phyloP scores from a whole-genome alignment of 2,329 filamentous ascomycete species.

The Thelonectria olida region DNA sequence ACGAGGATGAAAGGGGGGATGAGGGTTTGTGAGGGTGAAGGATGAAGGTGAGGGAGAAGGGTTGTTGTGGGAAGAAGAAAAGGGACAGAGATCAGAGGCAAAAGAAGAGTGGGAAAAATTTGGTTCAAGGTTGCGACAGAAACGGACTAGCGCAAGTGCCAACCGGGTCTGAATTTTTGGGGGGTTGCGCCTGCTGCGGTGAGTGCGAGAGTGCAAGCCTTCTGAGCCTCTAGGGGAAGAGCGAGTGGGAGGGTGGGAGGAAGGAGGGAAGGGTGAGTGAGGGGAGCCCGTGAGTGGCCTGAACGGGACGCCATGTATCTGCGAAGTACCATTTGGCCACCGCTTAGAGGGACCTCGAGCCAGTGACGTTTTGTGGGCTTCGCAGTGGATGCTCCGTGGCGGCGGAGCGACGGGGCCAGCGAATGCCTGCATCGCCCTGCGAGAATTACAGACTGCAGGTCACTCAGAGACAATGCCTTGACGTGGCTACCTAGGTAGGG shows the following conservation, averaged over 20 bases:
- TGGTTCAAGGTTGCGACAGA: constrained; percentile 43
- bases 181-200: constrained; percentile 40
- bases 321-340: constrained; percentile 40
- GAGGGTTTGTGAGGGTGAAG: constrained; percentile 42
- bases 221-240: not conserved
- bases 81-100: constrained; percentile 44
- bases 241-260: constrained; percentile 19
- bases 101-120: constrained; percentile 47
- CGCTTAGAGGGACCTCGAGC: constrained; percentile 21
- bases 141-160: constrained; percentile 43
- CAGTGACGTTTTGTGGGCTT: constrained; percentile 29
- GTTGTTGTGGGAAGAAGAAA: constrained; percentile 47
- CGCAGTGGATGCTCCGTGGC: constrained; percentile 15
- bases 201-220: constrained; percentile 29
- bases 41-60: constrained; percentile 43
- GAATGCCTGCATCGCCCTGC: constrained; percentile 13
- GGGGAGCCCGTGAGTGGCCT: constrained; percentile 41
- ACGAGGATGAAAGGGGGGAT: constrained; percentile 42
- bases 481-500: constrained; percentile 37
- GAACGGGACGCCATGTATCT: constrained; percentile 26
- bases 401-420: constrained; percentile 15
- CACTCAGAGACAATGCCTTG: constrained; percentile 13
- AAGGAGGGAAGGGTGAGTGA: constrained; percentile 31
- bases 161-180: constrained; percentile 38
- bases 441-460: constrained; percentile 1